Base-by-base conservation (phyloP, 2,329 filamentous ascomycete genomes). In the Microdochium paspali region DNA sequence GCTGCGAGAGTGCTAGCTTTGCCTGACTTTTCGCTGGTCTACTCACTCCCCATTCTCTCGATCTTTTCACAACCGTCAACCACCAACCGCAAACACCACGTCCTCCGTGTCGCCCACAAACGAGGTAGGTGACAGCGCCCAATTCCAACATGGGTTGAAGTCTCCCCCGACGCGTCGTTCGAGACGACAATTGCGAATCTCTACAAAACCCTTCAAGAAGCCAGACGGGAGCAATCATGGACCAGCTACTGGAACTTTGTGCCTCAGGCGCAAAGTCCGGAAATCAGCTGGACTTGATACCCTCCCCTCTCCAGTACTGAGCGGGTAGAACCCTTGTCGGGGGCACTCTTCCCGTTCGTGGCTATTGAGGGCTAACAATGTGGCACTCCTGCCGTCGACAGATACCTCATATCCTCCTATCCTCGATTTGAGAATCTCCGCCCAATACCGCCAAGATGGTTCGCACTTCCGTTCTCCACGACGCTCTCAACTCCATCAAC, bases 401-500 rank as follows among this genome's bases (percentile, higher is more conserved):
- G 80, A 82, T 79, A 83, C 79, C 79, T 83, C 79, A 79, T 71
- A 72, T 79, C 72, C 66, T 60, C 56, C 56, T 44, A 54, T 62
- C 61, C 35, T 40, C 74, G 84, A 86, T 78, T 78, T 85, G 84
- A 90, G 84, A 89, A 89, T 89, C 85, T 88, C 79, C 66, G 60
- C 61, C 55, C 53, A 66, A 68, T 64, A 78, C 79, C 82, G 83
- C 70, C 82, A 96, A 87, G 71, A 98, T 98, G 91, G 90, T 96
- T 76, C 90, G 88, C 80, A 97, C 93, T 67, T 95, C 90, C 72
- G 93, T 97, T 68, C 90, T 98, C 75, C 94, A 97, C 83, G 93
- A 98, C 85, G 90, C 88, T 71, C 87, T 96, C 67, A 95, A 95
- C 74, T 80, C 84, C 80, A 97, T 98, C 86, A 98, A 98, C 90